Evolutionary conservation across 257 asterid genomes (phyloP).

Genomic region (Verbascum thapsus): DNA sequence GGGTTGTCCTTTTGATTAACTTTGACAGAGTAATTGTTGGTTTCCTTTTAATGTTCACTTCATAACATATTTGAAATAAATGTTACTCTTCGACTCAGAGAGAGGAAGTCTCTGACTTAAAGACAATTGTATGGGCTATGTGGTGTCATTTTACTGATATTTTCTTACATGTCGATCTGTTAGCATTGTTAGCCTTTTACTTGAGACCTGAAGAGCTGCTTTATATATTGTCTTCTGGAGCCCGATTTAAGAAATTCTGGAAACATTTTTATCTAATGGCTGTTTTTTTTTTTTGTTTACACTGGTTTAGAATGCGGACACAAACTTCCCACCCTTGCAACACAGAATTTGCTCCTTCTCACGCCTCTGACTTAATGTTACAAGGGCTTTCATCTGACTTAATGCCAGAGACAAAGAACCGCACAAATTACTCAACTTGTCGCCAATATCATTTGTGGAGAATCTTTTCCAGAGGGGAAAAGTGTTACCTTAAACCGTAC

Average conservation of each 20-base stretch:
- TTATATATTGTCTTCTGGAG: constrained; percentile 13
- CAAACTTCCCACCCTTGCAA: constrained; percentile 24
- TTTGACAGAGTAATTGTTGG: no score
- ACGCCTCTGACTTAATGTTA: constrained; percentile 32
- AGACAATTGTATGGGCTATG: not conserved
- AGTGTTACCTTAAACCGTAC: constrained; percentile 32
- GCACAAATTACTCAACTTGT: constrained; percentile 36
- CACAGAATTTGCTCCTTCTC: constrained; percentile 30
- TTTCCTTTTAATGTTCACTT: not conserved
- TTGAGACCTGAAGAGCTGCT: not conserved
- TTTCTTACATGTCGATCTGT: constrained; percentile 20
- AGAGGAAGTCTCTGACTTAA: constrained; percentile 19
- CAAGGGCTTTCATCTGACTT: constrained; percentile 29
- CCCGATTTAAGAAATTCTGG: not conserved
- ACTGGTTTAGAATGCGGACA: constrained; percentile 17
- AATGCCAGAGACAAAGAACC: constrained; percentile 36
- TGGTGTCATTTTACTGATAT: constrained; percentile 18
- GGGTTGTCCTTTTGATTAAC: no score
- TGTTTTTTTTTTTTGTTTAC: constrained; percentile 26
- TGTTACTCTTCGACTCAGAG: constrained; percentile 12
- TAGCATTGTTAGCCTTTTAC: constrained; percentile 20
- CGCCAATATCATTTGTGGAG: constrained; percentile 32
- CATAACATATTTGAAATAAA: constrained; percentile 1
- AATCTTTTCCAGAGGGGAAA: constrained; percentile 27
- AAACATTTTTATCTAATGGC: constrained; percentile 28